A percentile compares a stretch with the other conserved stretches of the same genome.
phyloP scores from a whole-genome alignment of 208 protist species.

The Wallacemonas rigidus region DNA sequence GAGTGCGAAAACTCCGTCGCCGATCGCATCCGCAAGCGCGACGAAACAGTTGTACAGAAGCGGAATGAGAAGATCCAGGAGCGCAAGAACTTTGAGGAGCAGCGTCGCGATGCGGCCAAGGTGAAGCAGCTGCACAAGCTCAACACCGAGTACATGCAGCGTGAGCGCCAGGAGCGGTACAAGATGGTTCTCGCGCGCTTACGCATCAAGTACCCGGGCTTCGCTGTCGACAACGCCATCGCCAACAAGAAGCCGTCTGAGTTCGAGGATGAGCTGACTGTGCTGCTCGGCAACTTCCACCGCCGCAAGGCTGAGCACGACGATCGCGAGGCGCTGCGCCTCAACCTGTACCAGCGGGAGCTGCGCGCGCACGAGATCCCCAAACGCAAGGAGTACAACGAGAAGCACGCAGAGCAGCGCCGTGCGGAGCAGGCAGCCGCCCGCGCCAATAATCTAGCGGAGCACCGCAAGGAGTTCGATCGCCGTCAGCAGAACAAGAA shows the following conservation, averaged over 20 bases:
- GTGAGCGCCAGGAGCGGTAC: slow-evolving; percentile 57
- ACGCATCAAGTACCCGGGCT: slow-evolving; percentile 73
- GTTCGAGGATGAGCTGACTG: slow-evolving; percentile 79
- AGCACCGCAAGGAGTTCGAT: slow-evolving; percentile 85
- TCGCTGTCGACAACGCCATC: slow-evolving; percentile 58
- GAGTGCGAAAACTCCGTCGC: slow-evolving; percentile 38
- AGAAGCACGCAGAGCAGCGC: slow-evolving; percentile 49
- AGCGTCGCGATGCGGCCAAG: slow-evolving; percentile 45
- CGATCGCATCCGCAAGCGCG: slow-evolving; percentile 38
- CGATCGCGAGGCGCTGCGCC: slow-evolving; percentile 52
- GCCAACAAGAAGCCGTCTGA: slow-evolving; percentile 46
- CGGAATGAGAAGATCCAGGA: slow-evolving; percentile 39
- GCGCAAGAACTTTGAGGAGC: slow-evolving; percentile 50
- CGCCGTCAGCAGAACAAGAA: slow-evolving; percentile 60
- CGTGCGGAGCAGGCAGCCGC: slow-evolving; percentile 54
- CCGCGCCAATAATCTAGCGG: slow-evolving; percentile 64
- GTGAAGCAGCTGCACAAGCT: slow-evolving; percentile 45
- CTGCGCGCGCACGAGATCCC: slow-evolving; percentile 74
- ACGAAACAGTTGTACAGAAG: slow-evolving; percentile 36
- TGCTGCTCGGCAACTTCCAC: slow-evolving; percentile 54
- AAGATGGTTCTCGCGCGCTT: slow-evolving; percentile 66
- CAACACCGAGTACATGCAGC: slow-evolving; percentile 57
- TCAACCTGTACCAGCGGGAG: slow-evolving; percentile 77
- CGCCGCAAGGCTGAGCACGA: slow-evolving; percentile 46
- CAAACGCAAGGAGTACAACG: slow-evolving; percentile 55